Evolutionary conservation across 371 early-diverging fungal genomes (phyloP).

Genomic region (Lichtheimia hyalospora): DNA sequence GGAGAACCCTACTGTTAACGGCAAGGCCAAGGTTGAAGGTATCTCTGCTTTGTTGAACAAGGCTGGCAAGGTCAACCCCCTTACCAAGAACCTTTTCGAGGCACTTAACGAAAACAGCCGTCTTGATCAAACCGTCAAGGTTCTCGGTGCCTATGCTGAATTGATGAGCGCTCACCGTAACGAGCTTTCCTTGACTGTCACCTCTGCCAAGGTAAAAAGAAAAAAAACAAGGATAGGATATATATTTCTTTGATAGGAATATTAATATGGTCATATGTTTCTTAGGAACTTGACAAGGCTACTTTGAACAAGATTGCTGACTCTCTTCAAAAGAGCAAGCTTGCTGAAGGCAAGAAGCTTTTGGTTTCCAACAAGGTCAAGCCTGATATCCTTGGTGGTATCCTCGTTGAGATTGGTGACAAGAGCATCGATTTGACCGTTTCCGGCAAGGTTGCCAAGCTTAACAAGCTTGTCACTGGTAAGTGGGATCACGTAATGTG

Average conservation of each 20-base stretch:
- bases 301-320: conserved; percentile 52
- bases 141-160: conserved; percentile 76
- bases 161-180: conserved; percentile 93
- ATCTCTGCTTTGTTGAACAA: conserved; percentile 61
- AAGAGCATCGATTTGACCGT: conserved; percentile 97
- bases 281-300: conserved; percentile 51
- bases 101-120: conserved; percentile 93
- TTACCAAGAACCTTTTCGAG: conserved; percentile 90
- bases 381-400: conserved; percentile 92
- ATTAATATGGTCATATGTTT: neutral
- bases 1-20: conserved; percentile 86
- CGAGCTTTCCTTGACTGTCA: conserved; percentile 86
- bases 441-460: conserved; percentile 89
- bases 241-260: neutral
- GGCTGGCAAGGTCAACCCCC: conserved; percentile 69
- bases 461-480: conserved; percentile 84
- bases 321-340: conserved; percentile 47
- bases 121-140: conserved; percentile 78
- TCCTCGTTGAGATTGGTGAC: conserved; percentile 95
- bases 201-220: conserved; percentile 75
- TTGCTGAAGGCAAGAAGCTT: conserved; percentile 59
- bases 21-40: conserved; percentile 74
- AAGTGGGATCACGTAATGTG: conserved; percentile 10
- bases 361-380: conserved; percentile 89
- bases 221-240: neutral